Percentiles rank a stretch among this genome's conserved stretches.
phyloP scores from a whole-genome alignment of 495 filamentous ascomycete species.

The Penicillium goetzii region DNA sequence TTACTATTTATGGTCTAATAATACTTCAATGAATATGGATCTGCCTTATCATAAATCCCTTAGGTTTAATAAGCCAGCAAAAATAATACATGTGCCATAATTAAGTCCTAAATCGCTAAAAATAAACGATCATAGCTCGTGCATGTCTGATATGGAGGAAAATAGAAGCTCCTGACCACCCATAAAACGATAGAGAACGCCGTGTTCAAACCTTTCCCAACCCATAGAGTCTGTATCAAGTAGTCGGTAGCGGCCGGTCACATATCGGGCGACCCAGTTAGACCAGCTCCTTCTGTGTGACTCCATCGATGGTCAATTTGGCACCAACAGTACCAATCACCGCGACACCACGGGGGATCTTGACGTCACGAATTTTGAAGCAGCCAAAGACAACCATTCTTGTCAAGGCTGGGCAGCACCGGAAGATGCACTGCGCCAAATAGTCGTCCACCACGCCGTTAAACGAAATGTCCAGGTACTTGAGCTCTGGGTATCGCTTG shows the following conservation, averaged over 20 bases:
- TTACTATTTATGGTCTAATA: neutral
- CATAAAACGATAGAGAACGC: neutral
- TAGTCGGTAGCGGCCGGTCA: neutral
- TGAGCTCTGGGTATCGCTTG: constrained; percentile 64
- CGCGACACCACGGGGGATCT: constrained; percentile 72
- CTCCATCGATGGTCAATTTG: constrained; percentile 54
- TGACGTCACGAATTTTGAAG: constrained; percentile 71
- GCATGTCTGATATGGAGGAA: neutral
- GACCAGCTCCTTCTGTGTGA: constrained; percentile 28
- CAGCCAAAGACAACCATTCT: constrained; percentile 82
- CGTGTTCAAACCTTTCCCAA: neutral
- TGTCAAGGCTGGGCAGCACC: constrained; percentile 70
- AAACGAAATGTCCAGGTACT: constrained; percentile 77
- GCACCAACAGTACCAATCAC: constrained; percentile 62
- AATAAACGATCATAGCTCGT: neutral
- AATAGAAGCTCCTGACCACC: neutral
- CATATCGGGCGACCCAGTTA: neutral
- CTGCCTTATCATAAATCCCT: neutral
- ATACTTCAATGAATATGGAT: neutral
- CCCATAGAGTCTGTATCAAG: neutral
- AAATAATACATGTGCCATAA: neutral
- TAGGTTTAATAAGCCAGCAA: neutral
- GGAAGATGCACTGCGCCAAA: constrained; percentile 73
- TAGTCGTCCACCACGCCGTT: constrained; percentile 73
- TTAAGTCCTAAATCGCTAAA: neutral